Evolutionary conservation across 1,284 basidiomycete genomes (phyloP), one percentile per base, ranked within the genome.

Genomic region (Puccinia sorghi): DNA sequence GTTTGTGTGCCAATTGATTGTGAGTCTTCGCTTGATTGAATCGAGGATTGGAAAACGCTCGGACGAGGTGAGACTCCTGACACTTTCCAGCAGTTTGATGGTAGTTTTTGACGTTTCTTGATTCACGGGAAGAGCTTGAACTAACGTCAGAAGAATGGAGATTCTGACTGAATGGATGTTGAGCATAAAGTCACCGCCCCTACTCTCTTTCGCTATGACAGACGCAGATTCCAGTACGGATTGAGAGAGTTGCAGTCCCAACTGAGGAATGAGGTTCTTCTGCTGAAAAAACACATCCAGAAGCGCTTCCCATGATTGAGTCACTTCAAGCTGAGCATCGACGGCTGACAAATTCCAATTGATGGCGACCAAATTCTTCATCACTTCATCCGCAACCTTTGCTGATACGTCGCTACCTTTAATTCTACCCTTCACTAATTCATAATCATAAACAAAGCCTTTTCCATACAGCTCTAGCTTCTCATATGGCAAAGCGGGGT

Each of bases 151-250:
- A 13, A 78, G 54, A 12, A 78, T 70, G 22, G 64, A 57, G 39
- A 78, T 59, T 70, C 75, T 32, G 50, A 78, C 66, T 37, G 75
- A 78, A 71, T 78, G 75, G 22, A 78, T 61, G 41, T 78, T 78
- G 41, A 78, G 22, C 75, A 78, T 78, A 52, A 78, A 78, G 46
- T 78, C 66, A 11, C 75, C 75, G n/a, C 67, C 66, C 46, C 75
- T 52, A 52, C 11, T 71, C 46, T 78, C 75, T 43, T 48, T 48
- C 25, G 75, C 64, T 43, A 70, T 63, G 22, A 48, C 43, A 43
- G 57, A 50, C 25, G 75, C 64, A 22, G 56, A 70, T 59, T 39
- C 37, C 6, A 78, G 27, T n/a, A 71, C 54, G 12, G 75, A 57
- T 59, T 70, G 52, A 70, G 75, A 71, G 27, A 78, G 66, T 27